Evolutionary conservation across 306 rosid species (phyloP), one percentile per base, ranked within the genome.

Genomic region (Quercus parvula): DNA sequence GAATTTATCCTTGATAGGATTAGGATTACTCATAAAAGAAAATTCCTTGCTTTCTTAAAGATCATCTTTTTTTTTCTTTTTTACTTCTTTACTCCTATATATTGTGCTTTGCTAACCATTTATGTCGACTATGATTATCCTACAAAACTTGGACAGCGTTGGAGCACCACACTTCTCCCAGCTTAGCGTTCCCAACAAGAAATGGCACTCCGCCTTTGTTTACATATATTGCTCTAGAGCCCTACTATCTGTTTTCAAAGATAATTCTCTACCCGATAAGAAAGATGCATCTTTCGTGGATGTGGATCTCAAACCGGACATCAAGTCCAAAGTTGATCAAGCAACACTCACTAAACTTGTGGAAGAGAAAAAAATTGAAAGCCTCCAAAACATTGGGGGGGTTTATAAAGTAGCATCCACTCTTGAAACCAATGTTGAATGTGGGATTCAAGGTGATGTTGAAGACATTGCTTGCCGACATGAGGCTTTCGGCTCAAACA

Each of bases 161-260:
- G 82, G 51, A 52, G 78, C 57, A 2, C 69, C 75, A 1, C 77
- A 4, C 12, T 31, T 33, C 22, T 6, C 44, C 44, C 44, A 35
- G 10, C 56, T 62, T n/a, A 80, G 31, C 56, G 30, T 10, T 79
- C 5, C 76, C 58, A 75, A 66, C 8, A 86, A 84, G 71, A 85
- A 85, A 33, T 88, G 92, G 94, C 91, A 70, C 54, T 71, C 79
- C 1, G 90, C 91, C 8, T 86, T 87, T 57, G 14, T 84, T 17
- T 64, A 46, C 28, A 77, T 89, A 52, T 89, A 89, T 68, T 91
- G 90, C 56, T 91, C 92, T 19, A 69, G 88, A 69, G 89, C 91
- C 14, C 13, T 88, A 6, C 19, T 70, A 57, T 84, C 74, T 44
- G 63, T 75, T 15, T 49, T n/a, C 69, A 58, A 51, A 44, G 18